Evolutionary conservation across 306 rosid species (phyloP).

Genomic region (Benincasa hispida): DNA sequence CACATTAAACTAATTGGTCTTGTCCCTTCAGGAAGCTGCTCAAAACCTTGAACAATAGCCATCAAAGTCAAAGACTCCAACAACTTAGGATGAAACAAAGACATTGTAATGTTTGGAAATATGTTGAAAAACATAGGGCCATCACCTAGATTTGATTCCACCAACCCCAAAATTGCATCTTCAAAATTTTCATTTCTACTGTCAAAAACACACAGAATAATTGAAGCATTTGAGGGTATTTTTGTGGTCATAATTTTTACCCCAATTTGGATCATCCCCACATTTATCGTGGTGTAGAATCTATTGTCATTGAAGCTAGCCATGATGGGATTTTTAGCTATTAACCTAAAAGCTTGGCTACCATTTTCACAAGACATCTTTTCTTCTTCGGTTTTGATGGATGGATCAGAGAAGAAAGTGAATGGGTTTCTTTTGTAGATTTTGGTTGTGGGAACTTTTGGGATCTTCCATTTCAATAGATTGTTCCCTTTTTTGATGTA

Average conservation of each 20-base stretch:
- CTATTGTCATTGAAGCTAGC: neutral
- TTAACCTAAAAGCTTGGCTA: neutral
- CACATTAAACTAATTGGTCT: neutral
- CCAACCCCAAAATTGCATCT: neutral
- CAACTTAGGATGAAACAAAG: neutral
- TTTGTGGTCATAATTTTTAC: neutral
- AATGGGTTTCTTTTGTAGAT: neutral
- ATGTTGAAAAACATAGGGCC: neutral
- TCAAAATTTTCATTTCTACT: neutral
- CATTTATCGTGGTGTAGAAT: neutral
- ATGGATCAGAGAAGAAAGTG: neutral
- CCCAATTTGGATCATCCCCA: neutral
- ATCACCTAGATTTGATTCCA: neutral
- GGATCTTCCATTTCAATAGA: neutral
- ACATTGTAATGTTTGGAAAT: neutral
- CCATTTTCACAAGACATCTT: neutral
- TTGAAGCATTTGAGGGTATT: neutral
- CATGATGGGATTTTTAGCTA: neutral
- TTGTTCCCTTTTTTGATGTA: neutral
- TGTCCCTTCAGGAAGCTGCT: neutral
- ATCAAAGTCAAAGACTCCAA: neutral
- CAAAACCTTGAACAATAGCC: neutral
- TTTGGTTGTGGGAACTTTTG: neutral
- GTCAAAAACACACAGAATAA: neutral
- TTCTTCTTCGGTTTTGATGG: neutral